Percentiles rank a stretch among this genome's conserved stretches.
Conservation (phyloP, 2,329 filamentous ascomycete genomes). For the Trichoderma guizhouense region DNA sequence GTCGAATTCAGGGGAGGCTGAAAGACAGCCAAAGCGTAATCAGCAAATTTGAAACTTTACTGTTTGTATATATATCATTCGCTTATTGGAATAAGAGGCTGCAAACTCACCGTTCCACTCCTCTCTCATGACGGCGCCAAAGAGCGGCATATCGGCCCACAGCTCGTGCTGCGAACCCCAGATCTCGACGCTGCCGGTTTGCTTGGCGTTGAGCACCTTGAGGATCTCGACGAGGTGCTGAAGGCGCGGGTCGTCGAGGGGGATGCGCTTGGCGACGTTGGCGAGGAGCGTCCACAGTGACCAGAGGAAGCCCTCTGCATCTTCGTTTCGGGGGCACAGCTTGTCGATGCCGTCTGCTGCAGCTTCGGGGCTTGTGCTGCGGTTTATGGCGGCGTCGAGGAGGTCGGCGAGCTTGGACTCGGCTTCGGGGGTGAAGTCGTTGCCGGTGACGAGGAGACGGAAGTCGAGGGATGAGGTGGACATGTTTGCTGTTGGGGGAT, state of each 20-base stretch:
- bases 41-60: neutral
- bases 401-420: slow-evolving; percentile 11
- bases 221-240: slow-evolving; percentile 26
- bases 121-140: slow-evolving; percentile 31
- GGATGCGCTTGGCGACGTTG: slow-evolving; percentile 26
- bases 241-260: slow-evolving; percentile 27
- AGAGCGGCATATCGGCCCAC: slow-evolving; percentile 32
- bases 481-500: neutral
- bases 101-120: slow-evolving; percentile 29
- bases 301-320: slow-evolving; percentile 30
- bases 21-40: neutral
- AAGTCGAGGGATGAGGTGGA: neutral
- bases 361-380: slow-evolving; percentile 14
- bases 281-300: slow-evolving; percentile 29
- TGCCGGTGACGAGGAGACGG: neutral
- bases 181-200: slow-evolving; percentile 26
- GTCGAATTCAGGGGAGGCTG: slow-evolving; percentile 27
- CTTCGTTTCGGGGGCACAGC: slow-evolving; percentile 23
- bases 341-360: slow-evolving; percentile 27
- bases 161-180: slow-evolving; percentile 28
- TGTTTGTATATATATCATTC: neutral
- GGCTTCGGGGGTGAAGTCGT: neutral
- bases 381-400: slow-evolving; percentile 27
- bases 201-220: slow-evolving; percentile 23
- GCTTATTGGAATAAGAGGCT: neutral